Conservation (phyloP, 129 eudicot species). For the Arctium minus region DNA sequence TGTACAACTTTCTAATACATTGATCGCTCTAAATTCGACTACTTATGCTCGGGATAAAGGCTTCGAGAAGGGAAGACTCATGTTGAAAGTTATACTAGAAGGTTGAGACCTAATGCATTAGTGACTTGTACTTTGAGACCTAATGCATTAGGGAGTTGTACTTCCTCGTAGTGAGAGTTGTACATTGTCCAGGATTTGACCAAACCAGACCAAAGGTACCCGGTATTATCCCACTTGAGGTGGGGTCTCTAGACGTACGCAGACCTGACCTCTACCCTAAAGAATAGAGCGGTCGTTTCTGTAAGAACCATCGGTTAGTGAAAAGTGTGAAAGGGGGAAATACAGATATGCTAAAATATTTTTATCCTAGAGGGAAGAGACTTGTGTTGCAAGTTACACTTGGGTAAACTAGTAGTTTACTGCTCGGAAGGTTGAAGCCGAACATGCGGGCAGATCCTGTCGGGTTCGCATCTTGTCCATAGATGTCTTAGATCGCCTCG, state of each 20-base stretch:
- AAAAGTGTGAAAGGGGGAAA: too few species aligned
- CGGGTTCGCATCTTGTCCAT: constrained; percentile 81
- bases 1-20: constrained; percentile 7
- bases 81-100: not conserved
- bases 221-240: too few species aligned
- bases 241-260: too few species aligned
- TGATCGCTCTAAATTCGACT: not conserved
- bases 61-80: not conserved
- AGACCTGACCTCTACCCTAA: too few species aligned
- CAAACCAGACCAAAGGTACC: too few species aligned
- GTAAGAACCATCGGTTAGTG: too few species aligned
- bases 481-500: constrained; percentile 76
- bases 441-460: constrained; percentile 80
- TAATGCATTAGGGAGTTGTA: constrained; percentile 11
- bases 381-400: not conserved
- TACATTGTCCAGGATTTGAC: not conserved
- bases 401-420: not conserved
- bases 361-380: not conserved
- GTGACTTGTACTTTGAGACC: not conserved
- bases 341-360: too few species aligned
- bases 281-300: too few species aligned
- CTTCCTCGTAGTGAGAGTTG: constrained; percentile 2
- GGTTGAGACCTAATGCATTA: not conserved
- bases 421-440: constrained; percentile 50
- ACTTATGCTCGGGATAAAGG: not conserved